Percentiles rank a stretch among this genome's conserved stretches.
phyloP scores from a whole-genome alignment of 257 asterid species.

The Rauvolfia tetraphylla region DNA sequence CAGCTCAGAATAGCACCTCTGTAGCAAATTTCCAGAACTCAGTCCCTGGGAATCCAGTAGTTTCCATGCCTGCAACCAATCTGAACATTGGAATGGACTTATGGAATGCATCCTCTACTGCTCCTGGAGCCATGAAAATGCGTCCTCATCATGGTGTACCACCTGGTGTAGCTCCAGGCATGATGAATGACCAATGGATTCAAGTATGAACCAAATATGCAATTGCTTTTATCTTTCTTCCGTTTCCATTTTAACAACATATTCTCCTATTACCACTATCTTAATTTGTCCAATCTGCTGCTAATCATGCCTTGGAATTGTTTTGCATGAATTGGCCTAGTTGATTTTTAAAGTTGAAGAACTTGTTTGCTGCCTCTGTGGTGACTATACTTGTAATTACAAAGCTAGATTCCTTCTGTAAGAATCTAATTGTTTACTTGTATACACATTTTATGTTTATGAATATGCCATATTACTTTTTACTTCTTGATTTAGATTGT shows the following conservation, averaged over 20 bases:
- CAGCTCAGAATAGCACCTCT: slow-evolving; percentile 51
- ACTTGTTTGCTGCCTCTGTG: neutral
- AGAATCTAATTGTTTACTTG: neutral
- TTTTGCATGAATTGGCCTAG: neutral
- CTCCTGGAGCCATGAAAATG: slow-evolving; percentile 62
- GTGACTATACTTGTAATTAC: neutral
- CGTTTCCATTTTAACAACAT: neutral
- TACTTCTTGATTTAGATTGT: neutral
- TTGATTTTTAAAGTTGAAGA: neutral
- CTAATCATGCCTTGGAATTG: neutral
- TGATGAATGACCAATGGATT: slow-evolving; percentile 77
- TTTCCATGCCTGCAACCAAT: slow-evolving; percentile 63
- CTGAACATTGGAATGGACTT: slow-evolving; percentile 86
- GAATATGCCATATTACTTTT: neutral
- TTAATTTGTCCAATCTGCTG: neutral
- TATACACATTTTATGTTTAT: neutral
- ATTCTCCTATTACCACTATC: neutral
- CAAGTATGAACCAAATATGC: slow-evolving; percentile 40
- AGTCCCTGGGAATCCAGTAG: slow-evolving; percentile 67
- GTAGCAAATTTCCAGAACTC: slow-evolving; percentile 47
- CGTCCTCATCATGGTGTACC: slow-evolving; percentile 56
- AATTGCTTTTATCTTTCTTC: slow-evolving; percentile 11
- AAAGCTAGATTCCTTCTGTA: neutral
- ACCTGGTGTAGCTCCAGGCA: slow-evolving; percentile 49
- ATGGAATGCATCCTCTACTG: slow-evolving; percentile 78